Evolutionary conservation across 2,329 filamentous ascomycete species (phyloP).

Genomic region (Fusarium oxysporum): DNA sequence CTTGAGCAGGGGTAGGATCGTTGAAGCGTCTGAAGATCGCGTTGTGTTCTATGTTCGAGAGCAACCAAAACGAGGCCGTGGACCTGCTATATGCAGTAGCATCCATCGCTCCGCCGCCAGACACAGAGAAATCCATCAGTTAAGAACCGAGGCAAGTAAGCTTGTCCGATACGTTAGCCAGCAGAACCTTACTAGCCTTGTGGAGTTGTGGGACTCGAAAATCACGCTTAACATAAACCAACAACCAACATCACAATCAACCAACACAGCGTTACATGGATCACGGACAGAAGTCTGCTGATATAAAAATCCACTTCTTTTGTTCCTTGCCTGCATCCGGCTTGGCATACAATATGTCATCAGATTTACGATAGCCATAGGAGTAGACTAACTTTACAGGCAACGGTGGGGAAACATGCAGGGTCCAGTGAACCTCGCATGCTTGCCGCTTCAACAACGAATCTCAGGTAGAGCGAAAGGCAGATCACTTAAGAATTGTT

Average conservation of each 20-base stretch:
- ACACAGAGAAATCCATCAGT: not conserved
- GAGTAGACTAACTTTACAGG: not conserved
- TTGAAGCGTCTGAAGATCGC: too few species aligned
- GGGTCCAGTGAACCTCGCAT: not conserved
- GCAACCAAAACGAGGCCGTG: not conserved
- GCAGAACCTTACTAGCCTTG: not conserved
- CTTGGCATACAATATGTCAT: not conserved
- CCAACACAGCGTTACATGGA: not conserved
- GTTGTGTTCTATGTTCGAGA: accelerated
- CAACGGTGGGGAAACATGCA: not conserved
- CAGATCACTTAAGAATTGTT: accelerated
- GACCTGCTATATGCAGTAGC: too few species aligned
- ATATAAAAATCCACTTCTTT: not conserved
- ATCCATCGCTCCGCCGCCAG: not conserved
- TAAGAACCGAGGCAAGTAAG: not conserved
- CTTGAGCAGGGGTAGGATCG: too few species aligned
- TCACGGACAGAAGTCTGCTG: not conserved
- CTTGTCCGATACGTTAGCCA: not conserved
- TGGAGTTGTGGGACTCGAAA: not conserved
- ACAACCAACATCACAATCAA: not conserved
- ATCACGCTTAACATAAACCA: not conserved
- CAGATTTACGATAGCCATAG: not conserved
- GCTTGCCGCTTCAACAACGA: too few species aligned
- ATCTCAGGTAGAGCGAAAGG: not conserved
- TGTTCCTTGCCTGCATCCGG: not conserved